These are phyloP conservation scores for Lipomyces lipofer DNA, from an alignment of 805 yeast species.

Conservation along the genomic window DNA sequence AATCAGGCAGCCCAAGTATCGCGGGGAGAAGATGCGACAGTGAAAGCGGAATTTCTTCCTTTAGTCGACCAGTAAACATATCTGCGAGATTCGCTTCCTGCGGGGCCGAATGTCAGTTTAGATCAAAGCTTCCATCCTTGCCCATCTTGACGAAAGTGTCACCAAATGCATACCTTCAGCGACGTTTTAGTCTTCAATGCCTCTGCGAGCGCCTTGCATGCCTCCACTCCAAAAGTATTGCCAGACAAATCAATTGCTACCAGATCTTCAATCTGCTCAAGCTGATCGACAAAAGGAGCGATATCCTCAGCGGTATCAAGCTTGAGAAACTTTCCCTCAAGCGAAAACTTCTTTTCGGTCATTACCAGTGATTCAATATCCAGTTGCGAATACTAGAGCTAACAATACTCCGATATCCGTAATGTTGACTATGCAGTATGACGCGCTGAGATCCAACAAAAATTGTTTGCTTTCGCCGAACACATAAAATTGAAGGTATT, in stretches of 20 bases:
- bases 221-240: slow-evolving; percentile 90
- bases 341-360: slow-evolving; percentile 16
- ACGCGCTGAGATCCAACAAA: no score
- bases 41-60: slow-evolving; percentile 89
- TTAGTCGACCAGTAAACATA: slow-evolving; percentile 89
- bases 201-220: slow-evolving; percentile 69
- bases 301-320: slow-evolving; percentile 73
- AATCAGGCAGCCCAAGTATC: slow-evolving; percentile 63
- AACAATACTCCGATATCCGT: no score
- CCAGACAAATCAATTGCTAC: slow-evolving; percentile 81
- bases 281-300: slow-evolving; percentile 62
- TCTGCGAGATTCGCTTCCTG: slow-evolving; percentile 68
- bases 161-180: slow-evolving; percentile 42
- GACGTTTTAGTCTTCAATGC: slow-evolving; percentile 47
- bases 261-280: slow-evolving; percentile 42
- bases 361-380: background rate
- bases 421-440: no score
- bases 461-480: no score
- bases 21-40: slow-evolving; percentile 72
- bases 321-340: slow-evolving; percentile 43
- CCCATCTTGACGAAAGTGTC: no score
- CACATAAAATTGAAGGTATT: no score
- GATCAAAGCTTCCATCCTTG: no score
- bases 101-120: no score
- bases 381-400: background rate